Base-by-base conservation (phyloP, 202 grass and related monocot species). In the Setaria italica region DNA sequence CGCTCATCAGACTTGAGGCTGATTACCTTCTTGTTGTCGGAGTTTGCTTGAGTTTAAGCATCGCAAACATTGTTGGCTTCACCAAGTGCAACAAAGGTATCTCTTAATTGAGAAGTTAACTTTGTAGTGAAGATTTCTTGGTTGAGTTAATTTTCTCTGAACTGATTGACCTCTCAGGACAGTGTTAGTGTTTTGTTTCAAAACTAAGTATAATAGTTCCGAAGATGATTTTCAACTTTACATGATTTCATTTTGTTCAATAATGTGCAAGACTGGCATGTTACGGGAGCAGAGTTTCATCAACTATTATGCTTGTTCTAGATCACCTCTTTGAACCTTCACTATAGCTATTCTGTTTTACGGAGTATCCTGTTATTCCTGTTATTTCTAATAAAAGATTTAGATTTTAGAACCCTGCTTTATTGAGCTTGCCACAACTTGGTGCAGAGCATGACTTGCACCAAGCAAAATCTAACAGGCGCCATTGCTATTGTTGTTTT, bases 61-160 rank as follows among this genome's bases (percentile, higher is more conserved):
- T 99, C 84, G 97, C 97, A 74, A 99, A 99, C 80, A 99, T 99
- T 70, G 87, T 99, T 92, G 97, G 97, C n/a, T 99, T 99, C 92
- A 99, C 97, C 51, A 99, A 94, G 91, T 99, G 97, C 59, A 95
- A 91, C 67, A 99, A 99, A 97, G 97, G 97, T 99, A 90, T 60
- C 42, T 9, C 29, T 14, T 60, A 58, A 64, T 47, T 70, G 30
- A 21, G 6, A 72, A 16, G 34, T 39, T 77, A 55, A 77, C 7
- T 77, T 29, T 82, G 11, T 60, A 45, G 60, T 70, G 25, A 72
- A 50, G 42, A 37, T 76, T 29, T 70, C 9, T 74, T 16, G 25
- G 0, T 16, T 13, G 1, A 39, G 21, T 68, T 56, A 55, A 48
- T 56, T 75, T 73, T 34, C 30, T 54, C 33, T 43, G 11, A 89